Evolutionary conservation across 2,329 filamentous ascomycete species (phyloP).

Genomic region (Pseudonectria foliicola): DNA sequence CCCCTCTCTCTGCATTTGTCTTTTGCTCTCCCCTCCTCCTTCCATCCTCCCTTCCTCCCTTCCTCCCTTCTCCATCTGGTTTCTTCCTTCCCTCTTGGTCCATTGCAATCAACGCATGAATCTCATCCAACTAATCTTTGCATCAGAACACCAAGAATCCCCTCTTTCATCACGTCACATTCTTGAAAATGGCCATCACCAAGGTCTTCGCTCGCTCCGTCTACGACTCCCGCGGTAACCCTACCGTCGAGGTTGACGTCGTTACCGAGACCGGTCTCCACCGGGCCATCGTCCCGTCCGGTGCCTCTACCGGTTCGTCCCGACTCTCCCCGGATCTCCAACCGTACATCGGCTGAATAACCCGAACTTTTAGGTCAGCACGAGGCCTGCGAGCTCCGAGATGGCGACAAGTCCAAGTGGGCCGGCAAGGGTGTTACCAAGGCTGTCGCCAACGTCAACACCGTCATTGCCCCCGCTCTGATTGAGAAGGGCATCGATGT

Average conservation of each 20-base stretch:
- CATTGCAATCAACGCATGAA: constrained; percentile 8
- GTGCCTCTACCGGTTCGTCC: constrained; percentile 80
- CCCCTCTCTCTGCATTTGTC: constrained; percentile 6
- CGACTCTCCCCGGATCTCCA: constrained; percentile 17
- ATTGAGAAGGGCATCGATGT: constrained; percentile 79
- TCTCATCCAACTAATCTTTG: constrained; percentile 13
- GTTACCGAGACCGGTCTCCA: constrained; percentile 94
- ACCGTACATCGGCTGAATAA: constrained; percentile 22
- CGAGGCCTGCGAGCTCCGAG: constrained; percentile 85
- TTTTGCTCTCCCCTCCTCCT: constrained; percentile 8
- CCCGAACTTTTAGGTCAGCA: constrained; percentile 59
- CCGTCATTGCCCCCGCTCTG: constrained; percentile 68
- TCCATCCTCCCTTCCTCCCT: constrained; percentile 8
- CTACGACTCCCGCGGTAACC: constrained; percentile 98
- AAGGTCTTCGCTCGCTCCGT: constrained; percentile 90
- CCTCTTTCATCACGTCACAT: constrained; percentile 10
- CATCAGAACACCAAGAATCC: constrained; percentile 7
- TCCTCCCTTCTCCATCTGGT: constrained; percentile 6
- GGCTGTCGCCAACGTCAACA: constrained; percentile 82
- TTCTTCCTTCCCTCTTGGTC: constrained; percentile 7
- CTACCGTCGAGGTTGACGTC: constrained; percentile 96
- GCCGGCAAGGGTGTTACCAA: constrained; percentile 80
- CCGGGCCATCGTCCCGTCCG: constrained; percentile 94
- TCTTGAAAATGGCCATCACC: constrained; percentile 72
- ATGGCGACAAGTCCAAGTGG: constrained; percentile 84